Conservation (phyloP, 148 eudicot genomes). For the Bassia scoparia region DNA sequence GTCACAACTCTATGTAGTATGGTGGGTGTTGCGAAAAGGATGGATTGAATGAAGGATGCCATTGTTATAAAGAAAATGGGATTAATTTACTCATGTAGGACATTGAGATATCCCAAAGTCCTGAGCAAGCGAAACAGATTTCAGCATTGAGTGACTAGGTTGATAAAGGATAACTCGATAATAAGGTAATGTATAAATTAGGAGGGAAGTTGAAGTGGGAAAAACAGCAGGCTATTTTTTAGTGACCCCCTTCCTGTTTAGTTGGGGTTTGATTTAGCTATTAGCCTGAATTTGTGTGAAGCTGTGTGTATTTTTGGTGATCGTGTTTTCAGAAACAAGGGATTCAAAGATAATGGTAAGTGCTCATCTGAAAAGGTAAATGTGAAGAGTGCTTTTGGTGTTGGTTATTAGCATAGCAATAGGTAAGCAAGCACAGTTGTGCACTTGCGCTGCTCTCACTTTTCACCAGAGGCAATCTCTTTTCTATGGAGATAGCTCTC, state of each 20-base stretch:
- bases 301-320: neutral
- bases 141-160: neutral
- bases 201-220: neutral
- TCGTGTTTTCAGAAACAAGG: neutral
- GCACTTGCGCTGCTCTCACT: too few species aligned
- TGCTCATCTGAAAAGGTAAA: neutral
- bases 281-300: neutral
- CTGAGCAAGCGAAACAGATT: neutral
- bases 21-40: conserved; percentile 4
- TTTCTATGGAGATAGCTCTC: neutral
- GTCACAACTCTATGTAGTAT: neutral
- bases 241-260: neutral
- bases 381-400: neutral
- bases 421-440: neutral
- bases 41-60: neutral
- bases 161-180: neutral
- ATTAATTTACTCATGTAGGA: neutral
- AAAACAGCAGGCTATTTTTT: neutral
- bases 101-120: neutral
- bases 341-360: neutral
- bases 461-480: neutral
- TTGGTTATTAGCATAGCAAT: neutral
- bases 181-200: neutral
- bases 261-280: neutral
- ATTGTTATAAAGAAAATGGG: neutral